Conservation (phyloP, 2,329 filamentous ascomycete species). For the Hymenoscyphus fraxineus region DNA sequence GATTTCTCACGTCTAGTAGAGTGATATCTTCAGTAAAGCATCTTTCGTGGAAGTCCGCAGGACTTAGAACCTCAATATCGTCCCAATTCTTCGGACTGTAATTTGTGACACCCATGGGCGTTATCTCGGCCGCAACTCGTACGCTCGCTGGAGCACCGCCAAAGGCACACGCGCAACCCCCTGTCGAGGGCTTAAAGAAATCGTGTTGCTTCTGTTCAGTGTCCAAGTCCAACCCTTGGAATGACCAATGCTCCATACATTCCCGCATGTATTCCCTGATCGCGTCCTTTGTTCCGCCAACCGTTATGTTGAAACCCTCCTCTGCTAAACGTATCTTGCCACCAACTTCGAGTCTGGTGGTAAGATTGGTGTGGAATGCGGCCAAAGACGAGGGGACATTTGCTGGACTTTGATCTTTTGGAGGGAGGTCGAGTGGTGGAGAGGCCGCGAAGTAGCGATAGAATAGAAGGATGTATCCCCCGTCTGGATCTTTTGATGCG, state of each 20-base stretch:
- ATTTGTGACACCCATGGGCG: slow-evolving; percentile 34
- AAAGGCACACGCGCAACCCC: slow-evolving; percentile 34
- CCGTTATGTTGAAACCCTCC: slow-evolving; percentile 36
- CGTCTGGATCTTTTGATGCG: slow-evolving; percentile 13
- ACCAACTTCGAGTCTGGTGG: slow-evolving; percentile 20
- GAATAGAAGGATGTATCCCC: slow-evolving; percentile 33
- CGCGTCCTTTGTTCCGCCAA: slow-evolving; percentile 26
- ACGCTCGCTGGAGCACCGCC: slow-evolving; percentile 23
- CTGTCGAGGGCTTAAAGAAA: slow-evolving; percentile 32
- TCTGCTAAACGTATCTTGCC: slow-evolving; percentile 33
- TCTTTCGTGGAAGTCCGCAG: slow-evolving; percentile 31
- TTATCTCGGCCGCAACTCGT: slow-evolving; percentile 31
- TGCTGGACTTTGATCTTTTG: slow-evolving; percentile 6
- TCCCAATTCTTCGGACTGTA: slow-evolving; percentile 32
- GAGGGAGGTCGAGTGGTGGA: slow-evolving; percentile 20
- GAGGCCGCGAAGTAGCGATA: slow-evolving; percentile 34
- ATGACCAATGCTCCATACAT: slow-evolving; percentile 33
- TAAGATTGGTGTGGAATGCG: slow-evolving; percentile 26
- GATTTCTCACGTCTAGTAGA: slow-evolving; percentile 34
- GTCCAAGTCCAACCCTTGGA: slow-evolving; percentile 24
- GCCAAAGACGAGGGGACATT: slow-evolving; percentile 19
- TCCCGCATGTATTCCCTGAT: slow-evolving; percentile 29
- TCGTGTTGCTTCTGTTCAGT: slow-evolving; percentile 14
- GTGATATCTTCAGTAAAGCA: slow-evolving; percentile 21
- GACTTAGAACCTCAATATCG: slow-evolving; percentile 26